phyloP scores from a whole-genome alignment of 345 rosid genomes.

The Toxicodendron radicans region DNA sequence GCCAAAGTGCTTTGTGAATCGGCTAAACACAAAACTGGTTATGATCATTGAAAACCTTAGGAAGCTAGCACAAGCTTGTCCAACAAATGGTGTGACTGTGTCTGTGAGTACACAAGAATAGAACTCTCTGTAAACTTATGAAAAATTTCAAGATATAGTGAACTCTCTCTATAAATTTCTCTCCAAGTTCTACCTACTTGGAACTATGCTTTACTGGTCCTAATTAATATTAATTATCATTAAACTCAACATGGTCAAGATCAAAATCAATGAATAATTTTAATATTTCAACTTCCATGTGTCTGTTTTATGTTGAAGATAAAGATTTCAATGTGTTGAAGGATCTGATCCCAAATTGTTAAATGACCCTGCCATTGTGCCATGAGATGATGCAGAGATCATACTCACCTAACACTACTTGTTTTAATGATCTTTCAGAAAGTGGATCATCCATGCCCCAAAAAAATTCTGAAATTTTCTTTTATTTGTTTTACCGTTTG shows the following conservation, averaged over 20 bases:
- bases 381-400: not conserved
- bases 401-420: not conserved
- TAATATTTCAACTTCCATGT: not conserved
- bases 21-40: conserved; percentile 70
- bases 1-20: conserved; percentile 73
- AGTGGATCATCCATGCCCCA: too few species aligned
- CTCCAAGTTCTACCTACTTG: not conserved
- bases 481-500: too few species aligned
- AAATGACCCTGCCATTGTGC: not conserved
- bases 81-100: conserved; percentile 10
- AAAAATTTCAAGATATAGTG: conserved; percentile 4
- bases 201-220: not conserved
- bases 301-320: not conserved
- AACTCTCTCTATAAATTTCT: not conserved
- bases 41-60: conserved; percentile 76
- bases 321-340: not conserved
- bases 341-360: not conserved
- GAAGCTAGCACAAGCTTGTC: conserved; percentile 55
- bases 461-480: too few species aligned
- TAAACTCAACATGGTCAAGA: not conserved
- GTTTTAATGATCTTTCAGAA: too few species aligned
- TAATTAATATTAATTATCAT: not conserved
- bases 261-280: not conserved
- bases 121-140: not conserved
- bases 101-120: not conserved